A percentile compares a stretch with the other conserved stretches of the same genome.
Evolutionary conservation across 768 basidiomycete species (phyloP).

Genomic region (Tylopilus cervinicoccineus): DNA sequence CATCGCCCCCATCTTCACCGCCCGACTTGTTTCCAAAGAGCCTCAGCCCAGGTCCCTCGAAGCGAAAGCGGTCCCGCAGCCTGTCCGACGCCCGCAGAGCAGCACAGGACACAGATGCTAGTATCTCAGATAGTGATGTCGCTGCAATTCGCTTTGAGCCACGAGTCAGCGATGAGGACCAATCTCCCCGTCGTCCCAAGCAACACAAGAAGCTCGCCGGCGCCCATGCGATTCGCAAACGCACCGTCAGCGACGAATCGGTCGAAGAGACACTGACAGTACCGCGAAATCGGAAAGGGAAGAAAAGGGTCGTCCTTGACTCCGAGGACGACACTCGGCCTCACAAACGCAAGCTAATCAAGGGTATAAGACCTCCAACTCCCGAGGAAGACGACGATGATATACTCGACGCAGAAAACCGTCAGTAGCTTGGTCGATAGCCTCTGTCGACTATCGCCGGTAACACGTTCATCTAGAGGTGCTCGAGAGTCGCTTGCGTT

Average conservation of each 20-base stretch:
- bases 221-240: constrained; percentile 12
- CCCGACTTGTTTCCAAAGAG: background rate
- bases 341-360: constrained; percentile 39
- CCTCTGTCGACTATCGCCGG: background rate
- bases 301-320: constrained; percentile 22
- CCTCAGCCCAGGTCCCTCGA: constrained; percentile 1
- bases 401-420: constrained; percentile 45
- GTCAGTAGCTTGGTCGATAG: constrained; percentile 34
- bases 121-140: constrained; percentile 46
- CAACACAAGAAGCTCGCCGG: constrained; percentile 10
- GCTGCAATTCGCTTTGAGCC: constrained; percentile 51
- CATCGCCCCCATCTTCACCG: constrained; percentile 29
- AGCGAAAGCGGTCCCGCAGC: constrained; percentile 21
- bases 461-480: constrained; percentile 42
- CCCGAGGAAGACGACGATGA: constrained; percentile 43
- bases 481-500: constrained; percentile 58
- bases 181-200: constrained; percentile 25
- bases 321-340: constrained; percentile 36
- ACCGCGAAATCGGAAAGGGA: constrained; percentile 22
- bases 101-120: constrained; percentile 35
- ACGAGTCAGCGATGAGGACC: constrained; percentile 24
- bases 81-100: background rate
- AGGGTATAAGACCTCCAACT: constrained; percentile 39
- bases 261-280: constrained; percentile 14
- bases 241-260: constrained; percentile 21